A percentile compares a stretch with the other conserved stretches of the same genome.
phyloP scores from a whole-genome alignment of 768 basidiomycete species.

The Auriscalpium vulgare region DNA sequence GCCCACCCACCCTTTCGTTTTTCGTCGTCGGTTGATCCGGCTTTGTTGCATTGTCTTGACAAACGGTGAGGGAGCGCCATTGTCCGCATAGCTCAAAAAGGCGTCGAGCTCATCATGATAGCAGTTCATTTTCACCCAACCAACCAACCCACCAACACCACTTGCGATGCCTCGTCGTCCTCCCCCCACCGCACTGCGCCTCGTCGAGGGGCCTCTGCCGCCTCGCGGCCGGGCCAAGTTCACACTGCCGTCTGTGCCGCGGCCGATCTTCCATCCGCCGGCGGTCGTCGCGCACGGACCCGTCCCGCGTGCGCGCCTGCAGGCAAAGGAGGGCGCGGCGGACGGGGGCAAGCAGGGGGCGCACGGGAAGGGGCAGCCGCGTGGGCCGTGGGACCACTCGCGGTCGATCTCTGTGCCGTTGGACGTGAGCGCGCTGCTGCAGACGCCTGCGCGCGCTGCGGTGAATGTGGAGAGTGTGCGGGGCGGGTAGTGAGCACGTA shows the following conservation, averaged over 20 bases:
- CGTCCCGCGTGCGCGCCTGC: not conserved
- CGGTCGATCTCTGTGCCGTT: slow-evolving; percentile 33
- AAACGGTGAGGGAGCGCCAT: not conserved
- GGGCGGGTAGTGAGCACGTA: not conserved
- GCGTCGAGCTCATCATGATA: not conserved
- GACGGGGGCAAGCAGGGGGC: slow-evolving; percentile 14
- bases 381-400: slow-evolving; percentile 58
- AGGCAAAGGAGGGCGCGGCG: slow-evolving; percentile 9
- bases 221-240: slow-evolving; percentile 55
- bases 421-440: slow-evolving; percentile 40
- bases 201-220: slow-evolving; percentile 55
- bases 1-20: not conserved
- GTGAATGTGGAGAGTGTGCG: not conserved
- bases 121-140: not conserved
- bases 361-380: slow-evolving; percentile 17
- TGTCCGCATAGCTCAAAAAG: not conserved
- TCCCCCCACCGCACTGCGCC: slow-evolving; percentile 58
- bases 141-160: slow-evolving; percentile 2
- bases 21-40: not conserved
- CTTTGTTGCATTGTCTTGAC: not conserved
- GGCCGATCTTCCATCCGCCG: slow-evolving; percentile 32
- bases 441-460: slow-evolving; percentile 39
- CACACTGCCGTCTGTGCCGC: slow-evolving; percentile 58
- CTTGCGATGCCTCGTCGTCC: slow-evolving; percentile 55
- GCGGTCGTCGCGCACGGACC: not conserved